phyloP scores from a whole-genome alignment of 768 basidiomycete genomes.

The Termitomyces sp. region DNA sequence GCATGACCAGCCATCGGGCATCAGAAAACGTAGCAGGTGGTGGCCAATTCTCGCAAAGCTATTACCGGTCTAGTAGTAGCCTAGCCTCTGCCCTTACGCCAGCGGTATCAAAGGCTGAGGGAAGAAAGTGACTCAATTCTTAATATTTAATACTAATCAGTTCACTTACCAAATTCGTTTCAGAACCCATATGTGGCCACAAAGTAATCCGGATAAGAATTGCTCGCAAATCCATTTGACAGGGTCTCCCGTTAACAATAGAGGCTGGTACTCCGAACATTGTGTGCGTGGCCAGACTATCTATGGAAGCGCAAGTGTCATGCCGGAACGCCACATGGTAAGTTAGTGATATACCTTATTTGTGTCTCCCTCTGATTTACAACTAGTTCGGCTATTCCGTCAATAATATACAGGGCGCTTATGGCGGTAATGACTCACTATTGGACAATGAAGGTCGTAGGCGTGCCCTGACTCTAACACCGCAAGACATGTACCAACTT shows the following conservation, averaged over 20 bases:
- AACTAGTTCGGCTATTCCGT: neutral
- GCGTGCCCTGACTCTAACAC: neutral
- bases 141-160: neutral
- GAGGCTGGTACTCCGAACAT: neutral
- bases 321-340: slow-evolving; percentile 6
- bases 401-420: neutral
- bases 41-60: neutral
- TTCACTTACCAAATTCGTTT: neutral
- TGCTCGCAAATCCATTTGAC: neutral
- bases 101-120: neutral
- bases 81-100: slow-evolving; percentile 6
- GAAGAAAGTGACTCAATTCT: neutral
- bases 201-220: neutral
- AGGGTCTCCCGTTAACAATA: neutral
- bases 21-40: neutral
- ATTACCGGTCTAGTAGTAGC: slow-evolving; percentile 6
- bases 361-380: neutral
- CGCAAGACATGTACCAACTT: neutral
- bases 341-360: neutral
- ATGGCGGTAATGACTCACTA: neutral
- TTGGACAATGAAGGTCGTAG: neutral
- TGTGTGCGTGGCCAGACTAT: neutral
- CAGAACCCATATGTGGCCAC: neutral
- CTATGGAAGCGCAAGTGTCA: neutral
- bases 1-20: neutral